These are phyloP conservation scores for Aquilaria yunnanensis DNA, from an alignment of 345 rosid genomes.

Conservation along the genomic window DNA sequence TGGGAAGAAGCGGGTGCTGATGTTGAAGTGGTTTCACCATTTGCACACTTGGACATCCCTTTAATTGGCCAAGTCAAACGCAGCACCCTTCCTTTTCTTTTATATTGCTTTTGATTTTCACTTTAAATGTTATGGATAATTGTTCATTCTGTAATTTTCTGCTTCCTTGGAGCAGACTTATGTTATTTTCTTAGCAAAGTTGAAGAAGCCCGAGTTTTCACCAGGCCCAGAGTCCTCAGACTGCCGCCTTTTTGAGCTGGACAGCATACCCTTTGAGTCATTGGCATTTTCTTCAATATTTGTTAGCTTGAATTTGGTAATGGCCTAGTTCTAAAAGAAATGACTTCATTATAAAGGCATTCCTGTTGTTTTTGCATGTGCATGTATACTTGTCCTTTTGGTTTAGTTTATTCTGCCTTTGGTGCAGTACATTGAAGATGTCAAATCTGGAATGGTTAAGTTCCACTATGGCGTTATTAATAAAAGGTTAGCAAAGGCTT, in stretches of 20 bases:
- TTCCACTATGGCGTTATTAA: constrained; percentile 91
- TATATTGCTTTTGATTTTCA: too few species aligned
- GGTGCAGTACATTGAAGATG: constrained; percentile 78
- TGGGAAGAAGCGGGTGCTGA: constrained; percentile 96
- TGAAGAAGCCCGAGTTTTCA: constrained; percentile 70
- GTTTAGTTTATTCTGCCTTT: constrained; percentile 8
- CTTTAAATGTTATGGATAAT: too few species aligned
- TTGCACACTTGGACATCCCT: constrained; percentile 91
- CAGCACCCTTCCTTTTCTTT: constrained; percentile 4
- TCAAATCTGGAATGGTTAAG: constrained; percentile 50
- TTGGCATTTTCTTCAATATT: constrained; percentile 90
- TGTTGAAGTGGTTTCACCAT: constrained; percentile 86
- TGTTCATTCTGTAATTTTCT: not conserved
- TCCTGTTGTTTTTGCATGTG: not conserved
- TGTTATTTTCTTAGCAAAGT: constrained; percentile 81
- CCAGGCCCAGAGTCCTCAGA: constrained; percentile 96
- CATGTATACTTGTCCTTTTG: not conserved
- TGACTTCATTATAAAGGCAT: not conserved
- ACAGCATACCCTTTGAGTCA: constrained; percentile 84
- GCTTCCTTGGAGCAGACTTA: constrained; percentile 66
- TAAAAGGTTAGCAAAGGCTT: constrained; percentile 47
- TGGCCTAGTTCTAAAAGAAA: constrained; percentile 10
- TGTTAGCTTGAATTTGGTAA: constrained; percentile 79
- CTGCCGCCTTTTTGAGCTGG: constrained; percentile 72
- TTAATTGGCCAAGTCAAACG: constrained; percentile 79